A percentile compares a stretch with the other conserved stretches of the same genome.
Evolutionary conservation across 139 green algal species (phyloP).

Genomic region (Pedinophyceae sp.): DNA sequence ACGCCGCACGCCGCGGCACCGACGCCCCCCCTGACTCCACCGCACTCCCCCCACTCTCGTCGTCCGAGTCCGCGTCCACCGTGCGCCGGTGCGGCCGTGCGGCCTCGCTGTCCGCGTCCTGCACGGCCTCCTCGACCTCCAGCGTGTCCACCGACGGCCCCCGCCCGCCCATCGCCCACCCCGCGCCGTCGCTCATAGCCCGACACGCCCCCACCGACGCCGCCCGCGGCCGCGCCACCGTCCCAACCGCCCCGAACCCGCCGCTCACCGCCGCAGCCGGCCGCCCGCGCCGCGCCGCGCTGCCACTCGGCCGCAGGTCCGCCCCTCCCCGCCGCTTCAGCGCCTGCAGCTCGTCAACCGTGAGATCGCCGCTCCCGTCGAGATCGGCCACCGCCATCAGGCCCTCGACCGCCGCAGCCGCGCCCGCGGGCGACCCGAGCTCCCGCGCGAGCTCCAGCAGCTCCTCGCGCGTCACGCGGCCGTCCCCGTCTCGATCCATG

Average conservation of each 20-base stretch:
- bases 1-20: too few relatives aligned
- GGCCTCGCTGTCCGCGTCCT: too few relatives aligned
- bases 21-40: too few relatives aligned
- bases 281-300: too few relatives aligned
- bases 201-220: neutral
- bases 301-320: neutral
- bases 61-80: too few relatives aligned
- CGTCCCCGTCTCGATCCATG: conserved; percentile 40
- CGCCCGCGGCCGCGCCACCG: too few relatives aligned
- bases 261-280: neutral
- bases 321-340: neutral
- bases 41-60: too few relatives aligned
- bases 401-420: conserved; percentile 1
- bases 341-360: conserved; percentile 5
- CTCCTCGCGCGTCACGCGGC: conserved; percentile 25
- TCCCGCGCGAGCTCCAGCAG: conserved; percentile 21
- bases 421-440: conserved; percentile 15
- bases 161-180: too few relatives aligned
- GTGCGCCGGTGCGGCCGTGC: too few relatives aligned
- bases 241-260: neutral
- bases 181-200: too few relatives aligned
- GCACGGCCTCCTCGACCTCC: too few relatives aligned
- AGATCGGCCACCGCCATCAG: conserved; percentile 6
- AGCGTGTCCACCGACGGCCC: too few relatives aligned
- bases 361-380: conserved; percentile 13